These are phyloP conservation scores for Pleurotus platypus DNA, from an alignment of 768 basidiomycete species.

Conservation along the genomic window DNA sequence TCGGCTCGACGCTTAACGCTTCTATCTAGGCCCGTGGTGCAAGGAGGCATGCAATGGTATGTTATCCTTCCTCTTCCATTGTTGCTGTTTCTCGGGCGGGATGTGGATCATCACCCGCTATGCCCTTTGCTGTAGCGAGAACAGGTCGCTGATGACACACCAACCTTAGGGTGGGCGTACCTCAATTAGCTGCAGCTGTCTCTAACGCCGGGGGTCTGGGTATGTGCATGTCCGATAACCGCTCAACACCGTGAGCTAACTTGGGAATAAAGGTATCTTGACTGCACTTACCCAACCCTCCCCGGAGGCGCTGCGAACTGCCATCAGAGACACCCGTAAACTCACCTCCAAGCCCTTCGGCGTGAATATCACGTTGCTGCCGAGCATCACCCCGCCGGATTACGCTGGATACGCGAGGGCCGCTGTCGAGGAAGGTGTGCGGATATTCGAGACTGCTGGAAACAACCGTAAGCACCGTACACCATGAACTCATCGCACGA, in stretches of 20 bases:
- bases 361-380: constrained; percentile 84
- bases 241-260: not conserved
- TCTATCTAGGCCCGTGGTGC: constrained; percentile 63
- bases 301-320: constrained; percentile 75
- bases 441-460: constrained; percentile 90
- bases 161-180: constrained; percentile 68
- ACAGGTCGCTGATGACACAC: not conserved
- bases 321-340: constrained; percentile 73
- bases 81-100: not conserved
- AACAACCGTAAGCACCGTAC: constrained; percentile 82
- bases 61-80: constrained; percentile 1
- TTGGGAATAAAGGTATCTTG: constrained; percentile 52
- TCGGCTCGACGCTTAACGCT: too few species aligned
- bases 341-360: constrained; percentile 77
- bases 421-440: constrained; percentile 84
- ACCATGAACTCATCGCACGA: constrained; percentile 19
- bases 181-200: constrained; percentile 70
- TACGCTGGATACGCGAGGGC: constrained; percentile 81
- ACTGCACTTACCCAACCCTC: constrained; percentile 87
- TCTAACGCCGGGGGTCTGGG: constrained; percentile 83
- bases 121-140: not conserved
- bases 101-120: too few species aligned
- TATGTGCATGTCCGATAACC: constrained; percentile 20
- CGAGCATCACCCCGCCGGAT: constrained; percentile 87
- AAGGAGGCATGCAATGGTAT: constrained; percentile 92